Base-by-base conservation (phyloP, 176 grass and related monocot genomes). In the Alloteropsis semialata region DNA sequence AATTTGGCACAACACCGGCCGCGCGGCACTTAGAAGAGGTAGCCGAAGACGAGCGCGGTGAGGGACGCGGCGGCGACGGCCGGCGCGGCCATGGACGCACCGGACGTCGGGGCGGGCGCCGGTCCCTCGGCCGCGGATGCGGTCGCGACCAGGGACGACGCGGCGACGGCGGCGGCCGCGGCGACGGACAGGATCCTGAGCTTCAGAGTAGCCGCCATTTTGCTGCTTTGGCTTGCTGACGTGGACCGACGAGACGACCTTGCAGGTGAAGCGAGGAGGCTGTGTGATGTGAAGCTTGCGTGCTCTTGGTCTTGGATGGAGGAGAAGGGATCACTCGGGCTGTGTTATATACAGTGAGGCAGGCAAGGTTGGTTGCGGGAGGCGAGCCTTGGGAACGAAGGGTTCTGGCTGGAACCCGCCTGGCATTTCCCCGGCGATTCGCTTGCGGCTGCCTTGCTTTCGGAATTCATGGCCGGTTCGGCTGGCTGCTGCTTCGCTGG, bases 201-300 rank as follows among this genome's bases (percentile, higher is more conserved):
- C 85, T 76, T 91, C 34, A 87, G 46, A 12, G 81, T 87, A 8
- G 62, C 69, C 9, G 75, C 89, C 89, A 91, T 91, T 80, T 62
- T 44, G 24, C 55, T 34, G 10, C 17, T 22, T 82, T n/a, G 9
- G 34, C 30, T 1, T 4, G 19, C 37, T 44, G 32, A 32, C 10
- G 29, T 2, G 12, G 69, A 69, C 6, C 18, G 50, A 17, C n/a
- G 70, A 66, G 45, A 51, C 10, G 70, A 33, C 6, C 6, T 54
- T 32, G 33, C 42, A 70, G 38, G 51, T 44, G 43, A 1, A 61
- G 55, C 36, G 64, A 34, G 19, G 9, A 18, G 12, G 13, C 21
- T 6, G 53, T 37, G 1, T 24, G 5, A 1, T 2, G 3, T 24
- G 10, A 45, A 63, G 55, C 71, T 77, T n/a, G 53, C n/a, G n/a